phyloP scores from a whole-genome alignment of 345 rosid genomes.

The Kandelia obovata region DNA sequence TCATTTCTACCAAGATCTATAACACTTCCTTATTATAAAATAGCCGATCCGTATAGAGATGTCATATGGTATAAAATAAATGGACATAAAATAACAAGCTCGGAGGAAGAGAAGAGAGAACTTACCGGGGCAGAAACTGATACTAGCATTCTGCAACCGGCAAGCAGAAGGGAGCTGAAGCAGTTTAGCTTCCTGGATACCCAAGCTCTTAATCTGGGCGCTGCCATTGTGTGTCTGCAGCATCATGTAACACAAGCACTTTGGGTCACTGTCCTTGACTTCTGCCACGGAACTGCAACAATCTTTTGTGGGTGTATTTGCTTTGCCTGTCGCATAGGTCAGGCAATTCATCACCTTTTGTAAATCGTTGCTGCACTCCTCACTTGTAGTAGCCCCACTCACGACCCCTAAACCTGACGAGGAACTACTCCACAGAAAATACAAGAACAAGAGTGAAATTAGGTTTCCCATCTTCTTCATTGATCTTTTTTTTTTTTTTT shows the following conservation, averaged over 20 bases:
- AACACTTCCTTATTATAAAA: too few species aligned
- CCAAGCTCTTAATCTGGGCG: slow-evolving; percentile 49
- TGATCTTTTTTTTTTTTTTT: too few species aligned
- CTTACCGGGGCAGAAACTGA: slow-evolving; percentile 67
- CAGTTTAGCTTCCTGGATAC: slow-evolving; percentile 57
- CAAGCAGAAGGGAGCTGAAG: slow-evolving; percentile 84
- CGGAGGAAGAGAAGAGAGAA: neutral
- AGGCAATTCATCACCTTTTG: slow-evolving; percentile 60
- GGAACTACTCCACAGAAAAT: neutral
- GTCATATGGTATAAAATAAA: neutral
- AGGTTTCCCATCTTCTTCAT: too few species aligned
- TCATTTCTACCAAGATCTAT: too few species aligned
- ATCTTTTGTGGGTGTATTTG: slow-evolving; percentile 42
- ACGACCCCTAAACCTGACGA: slow-evolving; percentile 13
- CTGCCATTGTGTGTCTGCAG: slow-evolving; percentile 57
- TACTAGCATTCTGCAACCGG: slow-evolving; percentile 58
- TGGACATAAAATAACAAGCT: neutral
- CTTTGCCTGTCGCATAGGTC: slow-evolving; percentile 62
- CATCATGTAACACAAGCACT: slow-evolving; percentile 73
- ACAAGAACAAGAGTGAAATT: neutral
- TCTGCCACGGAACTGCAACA: slow-evolving; percentile 62
- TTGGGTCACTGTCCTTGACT: slow-evolving; percentile 53
- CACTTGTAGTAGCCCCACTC: neutral
- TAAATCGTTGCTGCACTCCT: slow-evolving; percentile 42
- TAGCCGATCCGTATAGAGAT: neutral